phyloP scores from a whole-genome alignment of 768 basidiomycete genomes.

The Tephrocybe rancida region DNA sequence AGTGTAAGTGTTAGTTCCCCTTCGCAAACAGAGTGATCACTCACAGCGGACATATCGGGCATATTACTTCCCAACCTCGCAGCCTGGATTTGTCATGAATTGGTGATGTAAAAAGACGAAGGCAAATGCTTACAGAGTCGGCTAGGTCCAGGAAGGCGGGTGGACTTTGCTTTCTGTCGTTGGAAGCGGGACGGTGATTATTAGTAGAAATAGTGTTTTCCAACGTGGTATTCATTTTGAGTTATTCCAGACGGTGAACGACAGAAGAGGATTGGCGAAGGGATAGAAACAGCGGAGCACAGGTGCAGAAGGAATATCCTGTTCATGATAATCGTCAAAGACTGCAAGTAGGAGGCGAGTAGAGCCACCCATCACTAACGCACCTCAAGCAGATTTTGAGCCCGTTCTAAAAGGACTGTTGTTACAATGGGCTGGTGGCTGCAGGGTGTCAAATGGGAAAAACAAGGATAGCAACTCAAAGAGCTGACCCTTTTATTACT shows the following conservation, averaged over 20 bases:
- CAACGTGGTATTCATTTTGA: conserved; percentile 69
- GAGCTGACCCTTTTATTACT: conserved; percentile 53
- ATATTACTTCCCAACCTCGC: conserved; percentile 85
- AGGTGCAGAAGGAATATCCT: conserved; percentile 73
- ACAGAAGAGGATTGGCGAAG: conserved; percentile 53
- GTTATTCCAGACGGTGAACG: conserved; percentile 58
- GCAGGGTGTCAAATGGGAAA: conserved; percentile 20
- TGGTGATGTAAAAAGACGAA: conserved; percentile 17
- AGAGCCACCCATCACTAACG: conserved; percentile 30
- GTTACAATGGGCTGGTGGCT: conserved; percentile 72
- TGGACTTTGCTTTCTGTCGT: conserved; percentile 83
- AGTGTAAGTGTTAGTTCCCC: background rate
- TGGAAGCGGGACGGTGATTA: conserved; percentile 69
- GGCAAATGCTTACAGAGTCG: conserved; percentile 71
- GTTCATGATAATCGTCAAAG: conserved; percentile 20
- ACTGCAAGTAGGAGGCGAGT: conserved; percentile 23
- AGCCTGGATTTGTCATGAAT: conserved; percentile 49
- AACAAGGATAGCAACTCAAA: conserved; percentile 18
- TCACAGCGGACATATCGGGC: conserved; percentile 83
- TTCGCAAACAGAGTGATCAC: conserved; percentile 31
- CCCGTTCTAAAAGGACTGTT: conserved; percentile 79
- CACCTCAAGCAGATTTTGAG: conserved; percentile 76
- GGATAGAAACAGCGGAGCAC: conserved; percentile 56
- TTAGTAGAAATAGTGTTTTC: conserved; percentile 74
- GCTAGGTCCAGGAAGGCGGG: conserved; percentile 93